These are phyloP conservation scores for Theobroma cacao DNA, from an alignment of 345 rosid species.

Conservation along the genomic window DNA sequence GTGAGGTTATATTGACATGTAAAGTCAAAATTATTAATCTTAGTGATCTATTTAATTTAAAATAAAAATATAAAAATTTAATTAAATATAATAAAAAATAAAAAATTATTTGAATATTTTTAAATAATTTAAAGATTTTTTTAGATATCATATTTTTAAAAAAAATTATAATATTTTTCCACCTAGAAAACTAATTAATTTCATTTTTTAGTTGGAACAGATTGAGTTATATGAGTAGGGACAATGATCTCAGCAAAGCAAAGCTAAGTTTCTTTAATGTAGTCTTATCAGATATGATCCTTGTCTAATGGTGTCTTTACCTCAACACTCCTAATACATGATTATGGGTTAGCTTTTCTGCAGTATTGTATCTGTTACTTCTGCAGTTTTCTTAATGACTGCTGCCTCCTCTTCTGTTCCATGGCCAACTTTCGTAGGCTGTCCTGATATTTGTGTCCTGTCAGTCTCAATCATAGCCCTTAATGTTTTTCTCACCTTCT, in stretches of 20 bases:
- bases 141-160: no score
- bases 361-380: not conserved
- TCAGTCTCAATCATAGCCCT: slow-evolving; percentile 6
- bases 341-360: not conserved
- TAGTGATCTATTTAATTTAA: no score
- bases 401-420: no score
- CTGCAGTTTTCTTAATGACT: not conserved
- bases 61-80: no score
- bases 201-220: no score
- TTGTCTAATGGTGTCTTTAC: not conserved
- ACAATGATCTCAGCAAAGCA: not conserved
- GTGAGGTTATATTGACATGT: no score
- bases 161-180: no score
- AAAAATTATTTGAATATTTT: no score
- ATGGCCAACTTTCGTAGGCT: not conserved
- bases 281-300: not conserved
- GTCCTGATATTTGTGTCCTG: not conserved
- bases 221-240: not conserved
- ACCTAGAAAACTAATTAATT: no score
- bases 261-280: not conserved
- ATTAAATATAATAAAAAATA: no score
- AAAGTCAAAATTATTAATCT: no score
- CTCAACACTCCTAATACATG: not conserved
- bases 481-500: not conserved
- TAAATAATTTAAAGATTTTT: no score